These are phyloP conservation scores for Colletotrichum tamarilloi DNA, from an alignment of 2,329 filamentous ascomycete genomes.

Conservation along the genomic window DNA sequence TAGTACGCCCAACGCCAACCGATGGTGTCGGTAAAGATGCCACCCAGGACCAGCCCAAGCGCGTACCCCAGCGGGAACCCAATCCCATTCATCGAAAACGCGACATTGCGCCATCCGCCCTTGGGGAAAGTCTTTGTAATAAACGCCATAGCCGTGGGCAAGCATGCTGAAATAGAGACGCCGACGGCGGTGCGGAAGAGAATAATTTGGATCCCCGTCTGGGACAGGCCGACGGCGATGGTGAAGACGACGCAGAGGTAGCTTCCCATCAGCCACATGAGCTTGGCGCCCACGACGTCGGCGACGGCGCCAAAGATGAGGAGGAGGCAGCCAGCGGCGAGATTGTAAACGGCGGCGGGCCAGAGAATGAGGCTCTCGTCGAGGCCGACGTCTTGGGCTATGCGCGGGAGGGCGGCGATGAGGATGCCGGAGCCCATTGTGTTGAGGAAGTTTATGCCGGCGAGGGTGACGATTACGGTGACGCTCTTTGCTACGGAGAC, in stretches of 20 bases:
- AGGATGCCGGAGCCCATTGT: slow-evolving; percentile 51
- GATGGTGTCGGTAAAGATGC: slow-evolving; percentile 58
- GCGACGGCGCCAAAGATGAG: slow-evolving; percentile 51
- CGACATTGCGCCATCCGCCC: slow-evolving; percentile 51
- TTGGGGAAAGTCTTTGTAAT: slow-evolving; percentile 50
- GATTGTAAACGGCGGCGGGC: slow-evolving; percentile 44
- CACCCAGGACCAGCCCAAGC: slow-evolving; percentile 60
- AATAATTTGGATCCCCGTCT: slow-evolving; percentile 50
- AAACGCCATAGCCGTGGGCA: slow-evolving; percentile 50
- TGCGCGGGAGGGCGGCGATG: slow-evolving; percentile 50
- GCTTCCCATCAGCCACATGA: slow-evolving; percentile 48
- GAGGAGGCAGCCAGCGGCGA: slow-evolving; percentile 44
- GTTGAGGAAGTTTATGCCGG: slow-evolving; percentile 48
- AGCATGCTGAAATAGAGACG: slow-evolving; percentile 49
- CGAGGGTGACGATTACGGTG: slow-evolving; percentile 46
- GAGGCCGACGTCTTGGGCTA: slow-evolving; percentile 48
- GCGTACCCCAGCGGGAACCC: slow-evolving; percentile 60
- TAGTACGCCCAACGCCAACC: slow-evolving; percentile 61
- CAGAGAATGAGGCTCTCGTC: slow-evolving; percentile 45
- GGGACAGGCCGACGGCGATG: slow-evolving; percentile 46
- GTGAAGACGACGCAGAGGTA: slow-evolving; percentile 47
- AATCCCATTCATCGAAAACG: slow-evolving; percentile 57
- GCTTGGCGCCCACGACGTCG: slow-evolving; percentile 49
- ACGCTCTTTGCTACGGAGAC: slow-evolving; percentile 42
- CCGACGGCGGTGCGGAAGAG: slow-evolving; percentile 49